Evolutionary conservation across 108 stramenopile genomes (phyloP).

Genomic region (Skeletonema menzelii): DNA sequence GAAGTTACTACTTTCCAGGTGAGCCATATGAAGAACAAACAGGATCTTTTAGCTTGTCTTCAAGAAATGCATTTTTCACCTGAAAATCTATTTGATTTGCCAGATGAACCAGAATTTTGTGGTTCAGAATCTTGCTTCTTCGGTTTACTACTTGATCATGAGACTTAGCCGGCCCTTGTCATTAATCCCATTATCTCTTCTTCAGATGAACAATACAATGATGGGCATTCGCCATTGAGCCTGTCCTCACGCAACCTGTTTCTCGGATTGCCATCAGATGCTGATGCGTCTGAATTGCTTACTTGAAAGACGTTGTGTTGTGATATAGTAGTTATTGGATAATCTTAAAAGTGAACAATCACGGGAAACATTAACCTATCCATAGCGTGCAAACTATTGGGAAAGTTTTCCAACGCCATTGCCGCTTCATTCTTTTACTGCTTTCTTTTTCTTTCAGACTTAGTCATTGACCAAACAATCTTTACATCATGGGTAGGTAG

Average conservation of each 20-base stretch:
- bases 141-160: neutral
- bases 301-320: neutral
- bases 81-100: neutral
- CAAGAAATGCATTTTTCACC: constrained; percentile 1
- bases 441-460: no score
- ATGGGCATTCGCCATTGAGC: neutral
- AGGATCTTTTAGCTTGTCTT: constrained; percentile 1
- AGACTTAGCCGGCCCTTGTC: neutral
- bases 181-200: neutral
- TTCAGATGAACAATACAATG: neutral
- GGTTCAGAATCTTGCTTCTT: neutral
- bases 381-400: no score
- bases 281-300: neutral
- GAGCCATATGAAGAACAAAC: neutral
- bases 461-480: no score
- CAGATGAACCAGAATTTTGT: constrained; percentile 2
- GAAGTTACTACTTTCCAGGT: neutral
- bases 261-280: neutral
- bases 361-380: no score
- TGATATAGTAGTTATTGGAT: neutral
- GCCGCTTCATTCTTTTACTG: no score
- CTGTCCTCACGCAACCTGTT: neutral
- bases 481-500: no score
- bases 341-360: no score
- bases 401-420: no score